Evolutionary conservation across 768 basidiomycete genomes (phyloP), one percentile per base, ranked within the genome.

Genomic region (Ramaria rubella): DNA sequence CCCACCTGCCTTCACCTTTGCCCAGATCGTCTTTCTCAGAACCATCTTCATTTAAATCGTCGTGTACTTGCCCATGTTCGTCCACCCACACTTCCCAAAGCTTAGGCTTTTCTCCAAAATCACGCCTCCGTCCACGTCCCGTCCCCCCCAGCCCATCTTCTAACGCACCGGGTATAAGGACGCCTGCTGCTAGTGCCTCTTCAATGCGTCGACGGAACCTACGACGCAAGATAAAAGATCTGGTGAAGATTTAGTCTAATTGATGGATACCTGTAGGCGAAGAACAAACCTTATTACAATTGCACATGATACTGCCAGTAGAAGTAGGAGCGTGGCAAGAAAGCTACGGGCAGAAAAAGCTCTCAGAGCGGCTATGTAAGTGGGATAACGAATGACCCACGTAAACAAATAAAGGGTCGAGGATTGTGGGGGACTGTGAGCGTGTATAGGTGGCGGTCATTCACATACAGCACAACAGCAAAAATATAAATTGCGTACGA

Each of bases 91-190:
- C 55, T 33, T 56, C 55, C 55, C 55, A 56, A 4, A 56, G 19
- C 44, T 56, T 56, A n/a, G 55, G 55, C 30, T 56, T 56, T 49
- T 56, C 55, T 23, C 55, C 55, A 38, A 56, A 56, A 33, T 56
- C 55, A 17, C 55, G 55, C 45, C 55, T 45, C 19, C 55, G 27
- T 19, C 45, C 30, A n/a, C 55, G 43, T 26, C 44, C 44, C 52
- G 27, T 42, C n/a, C 52, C 52, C 1, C 52, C 52, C 17, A 38
- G 52, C 8, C 38, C 24, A 34, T 56, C 55, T 6, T 56, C 43
- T 30, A 64, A 59, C 29, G 55, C 57, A 6, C 36, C 58, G 23
- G 52, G 60, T 21, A 55, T 45, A 27, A 59, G 38, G 45, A 49
- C 45, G n/a, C 60, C 45, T 31, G 43, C 57, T 12, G 51, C 58